Conservation (phyloP, 2,329 filamentous ascomycete species). For the Lachnellula arida region DNA sequence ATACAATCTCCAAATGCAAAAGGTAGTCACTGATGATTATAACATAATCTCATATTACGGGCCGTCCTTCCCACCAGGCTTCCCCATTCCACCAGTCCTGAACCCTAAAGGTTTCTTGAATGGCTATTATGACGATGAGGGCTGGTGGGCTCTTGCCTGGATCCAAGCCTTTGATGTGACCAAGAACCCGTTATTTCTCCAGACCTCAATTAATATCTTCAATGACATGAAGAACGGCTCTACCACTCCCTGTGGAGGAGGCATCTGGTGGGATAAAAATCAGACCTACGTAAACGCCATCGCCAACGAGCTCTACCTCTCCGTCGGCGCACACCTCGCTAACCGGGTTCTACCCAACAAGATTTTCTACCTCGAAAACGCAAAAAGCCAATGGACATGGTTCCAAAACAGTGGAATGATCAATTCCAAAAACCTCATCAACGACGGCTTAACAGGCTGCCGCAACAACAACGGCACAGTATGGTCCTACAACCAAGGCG, state of each 20-base stretch:
- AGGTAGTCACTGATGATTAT: conserved; percentile 21
- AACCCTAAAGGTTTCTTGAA: conserved; percentile 43
- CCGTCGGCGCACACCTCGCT: conserved; percentile 49
- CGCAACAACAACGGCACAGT: conserved; percentile 41
- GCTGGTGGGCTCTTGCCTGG: conserved; percentile 61
- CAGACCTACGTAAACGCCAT: conserved; percentile 52
- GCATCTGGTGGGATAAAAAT: conserved; percentile 52
- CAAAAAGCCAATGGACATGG: conserved; percentile 46
- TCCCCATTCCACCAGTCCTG: neutral
- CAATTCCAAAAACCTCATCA: conserved; percentile 44
- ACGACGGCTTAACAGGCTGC: conserved; percentile 49
- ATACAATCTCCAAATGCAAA: conserved; percentile 25
- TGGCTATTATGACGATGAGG: conserved; percentile 55
- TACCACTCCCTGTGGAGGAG: conserved; percentile 43
- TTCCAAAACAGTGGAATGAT: conserved; percentile 46
- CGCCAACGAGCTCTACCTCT: conserved; percentile 53
- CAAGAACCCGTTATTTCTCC: conserved; percentile 45
- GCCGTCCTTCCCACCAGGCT: neutral
- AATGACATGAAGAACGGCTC: conserved; percentile 50
- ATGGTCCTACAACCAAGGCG: conserved; percentile 57
- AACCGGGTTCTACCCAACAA: conserved; percentile 49
- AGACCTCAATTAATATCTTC: conserved; percentile 49
- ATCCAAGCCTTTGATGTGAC: conserved; percentile 54
- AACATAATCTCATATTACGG: conserved; percentile 18
- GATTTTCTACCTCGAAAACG: conserved; percentile 52